Conservation (phyloP, 352 stramenopile species). For the Aphanomyces invadans region DNA sequence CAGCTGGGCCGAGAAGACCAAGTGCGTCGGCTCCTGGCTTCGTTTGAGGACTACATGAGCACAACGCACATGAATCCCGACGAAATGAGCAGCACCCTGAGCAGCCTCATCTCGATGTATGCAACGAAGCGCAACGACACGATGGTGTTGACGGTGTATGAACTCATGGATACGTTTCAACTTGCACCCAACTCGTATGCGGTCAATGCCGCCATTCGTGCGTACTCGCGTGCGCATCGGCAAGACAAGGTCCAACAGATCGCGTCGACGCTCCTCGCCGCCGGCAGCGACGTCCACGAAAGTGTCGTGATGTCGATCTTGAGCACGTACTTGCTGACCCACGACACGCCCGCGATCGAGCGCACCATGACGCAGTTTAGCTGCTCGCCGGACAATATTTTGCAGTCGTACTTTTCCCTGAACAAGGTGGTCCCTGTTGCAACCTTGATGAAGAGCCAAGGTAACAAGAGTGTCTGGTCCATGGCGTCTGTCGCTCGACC, state of each 20-base stretch:
- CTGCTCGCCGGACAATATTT: neutral
- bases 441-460: conserved; percentile 7
- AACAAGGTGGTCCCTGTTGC: neutral
- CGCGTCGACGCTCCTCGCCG: conserved; percentile 29
- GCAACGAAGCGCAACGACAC: conserved; percentile 59
- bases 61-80: neutral
- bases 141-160: conserved; percentile 64
- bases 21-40: neutral
- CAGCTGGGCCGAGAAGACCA: neutral
- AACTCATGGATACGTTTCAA: conserved; percentile 53
- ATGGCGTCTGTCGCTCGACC: no score
- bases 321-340: conserved; percentile 50
- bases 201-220: conserved; percentile 60
- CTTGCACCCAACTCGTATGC: conserved; percentile 68
- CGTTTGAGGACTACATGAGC: conserved; percentile 21
- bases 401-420: neutral
- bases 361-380: conserved; percentile 37
- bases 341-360: conserved; percentile 38
- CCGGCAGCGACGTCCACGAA: conserved; percentile 7
- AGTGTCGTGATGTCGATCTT: conserved; percentile 47
- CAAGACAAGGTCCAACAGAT: conserved; percentile 54
- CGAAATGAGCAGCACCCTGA: conserved; percentile 7
- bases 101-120: conserved; percentile 57
- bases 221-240: conserved; percentile 50
- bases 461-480: no score